A percentile compares a stretch with the other conserved stretches of the same genome.
Conservation (phyloP, 2,329 filamentous ascomycete species). For the Neofusicoccum parvum region DNA sequence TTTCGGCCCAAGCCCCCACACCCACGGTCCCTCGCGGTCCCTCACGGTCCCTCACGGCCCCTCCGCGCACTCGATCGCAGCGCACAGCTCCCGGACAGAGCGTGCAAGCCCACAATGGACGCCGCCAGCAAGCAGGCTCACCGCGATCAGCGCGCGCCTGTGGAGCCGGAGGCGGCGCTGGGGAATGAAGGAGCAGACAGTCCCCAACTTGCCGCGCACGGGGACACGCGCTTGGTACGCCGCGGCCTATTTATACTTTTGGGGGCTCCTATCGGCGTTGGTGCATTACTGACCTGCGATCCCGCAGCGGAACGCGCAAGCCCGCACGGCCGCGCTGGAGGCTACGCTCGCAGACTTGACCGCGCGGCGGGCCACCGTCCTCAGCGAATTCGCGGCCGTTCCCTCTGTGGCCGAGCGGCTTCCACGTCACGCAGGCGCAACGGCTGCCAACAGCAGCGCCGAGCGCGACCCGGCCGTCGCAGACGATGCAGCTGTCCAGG, state of each 20-base stretch:
- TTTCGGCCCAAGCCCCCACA: neutral
- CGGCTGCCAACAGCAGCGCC: conserved; percentile 17
- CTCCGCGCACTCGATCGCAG: neutral
- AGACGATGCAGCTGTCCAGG: conserved; percentile 37
- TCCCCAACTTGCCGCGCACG: neutral
- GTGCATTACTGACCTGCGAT: conserved; percentile 5
- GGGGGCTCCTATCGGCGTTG: neutral
- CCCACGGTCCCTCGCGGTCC: neutral
- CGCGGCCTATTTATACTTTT: neutral
- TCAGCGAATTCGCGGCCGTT: conserved; percentile 34
- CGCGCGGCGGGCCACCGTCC: conserved; percentile 42
- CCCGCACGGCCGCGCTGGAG: conserved; percentile 30
- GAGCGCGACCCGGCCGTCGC: conserved; percentile 24
- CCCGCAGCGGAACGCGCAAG: conserved; percentile 1
- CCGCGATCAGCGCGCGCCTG: neutral
- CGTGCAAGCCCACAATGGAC: neutral
- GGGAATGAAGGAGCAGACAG: neutral
- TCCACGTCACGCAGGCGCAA: conserved; percentile 27
- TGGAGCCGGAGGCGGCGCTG: neutral
- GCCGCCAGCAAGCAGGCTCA: neutral
- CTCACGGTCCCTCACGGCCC: neutral
- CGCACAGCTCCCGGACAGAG: neutral
- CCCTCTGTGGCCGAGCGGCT: conserved; percentile 38
- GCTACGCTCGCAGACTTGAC: conserved; percentile 51
- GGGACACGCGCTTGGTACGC: conserved; percentile 18